Base-by-base conservation (phyloP, 2,329 filamentous ascomycete genomes). In the Fusarium metavorans region DNA sequence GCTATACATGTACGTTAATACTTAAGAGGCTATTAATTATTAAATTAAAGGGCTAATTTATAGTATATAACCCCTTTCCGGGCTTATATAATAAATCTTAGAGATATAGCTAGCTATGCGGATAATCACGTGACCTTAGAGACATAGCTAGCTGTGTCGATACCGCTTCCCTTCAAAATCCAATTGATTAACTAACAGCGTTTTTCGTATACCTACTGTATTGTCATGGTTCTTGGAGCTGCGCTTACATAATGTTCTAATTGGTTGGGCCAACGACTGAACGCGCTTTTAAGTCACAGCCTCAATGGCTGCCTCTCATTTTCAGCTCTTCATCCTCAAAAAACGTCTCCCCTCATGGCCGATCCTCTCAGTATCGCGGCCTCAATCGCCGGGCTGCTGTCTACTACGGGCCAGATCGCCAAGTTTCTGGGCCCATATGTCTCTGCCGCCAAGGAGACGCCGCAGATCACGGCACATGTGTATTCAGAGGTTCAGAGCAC, bases 341-440 rank as follows among this genome's bases (percentile, higher is more conserved):
- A 32, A 27, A 8, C 6, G 25, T 30, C 23, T 45, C 43, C 20
- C 45, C 30, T 37, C 32, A 67, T 67, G 61, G 61, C 61, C 1
- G 72, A 73, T 5, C 73, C 64, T 0, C 5, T 75, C 10, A 70
- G 69, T 5, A 30, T 75, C 8, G 64, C 66, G 14, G 72, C 69
- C 13, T 75, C 67, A 0, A 73, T 75, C 2, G 69, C 70, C 1
- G 72, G 66, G 1, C 63, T 75, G 0, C 43, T 71, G 0, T 70
- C 66, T 0, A 59, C 64, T 2, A 54, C 56, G 0, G 69, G 50
- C 0, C 56, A 72, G 6, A 34, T 68, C 0, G 56, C 14, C 18
- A 71, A 71, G 9, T 56, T 71, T 2, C 59, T 73, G 1, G 45
- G 56, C 0, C 73, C 70, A 0, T 76, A 76, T 37, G 52, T 72